Evolutionary conservation across 2,329 filamentous ascomycete genomes (phyloP), one percentile per base, ranked within the genome.

Genomic region (Hypoxylon sp.): DNA sequence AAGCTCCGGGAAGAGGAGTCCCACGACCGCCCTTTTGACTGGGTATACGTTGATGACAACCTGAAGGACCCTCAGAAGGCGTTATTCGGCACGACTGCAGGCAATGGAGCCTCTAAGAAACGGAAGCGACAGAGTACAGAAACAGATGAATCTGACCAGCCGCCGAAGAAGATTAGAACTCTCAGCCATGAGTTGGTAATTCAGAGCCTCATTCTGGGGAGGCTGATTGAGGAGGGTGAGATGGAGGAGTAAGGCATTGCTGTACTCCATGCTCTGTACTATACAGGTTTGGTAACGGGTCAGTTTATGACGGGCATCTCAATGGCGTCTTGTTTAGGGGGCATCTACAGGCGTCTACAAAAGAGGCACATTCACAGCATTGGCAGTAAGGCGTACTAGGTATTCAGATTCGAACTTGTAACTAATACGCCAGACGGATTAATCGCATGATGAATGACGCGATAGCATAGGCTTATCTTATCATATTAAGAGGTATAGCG

Each of bases 131-230:
- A 79, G 72, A 79, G 79, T 69, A 76, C 72, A n/a, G 74, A 71
- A 3, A 73, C 72, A 18, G 76, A 74, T 52, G 76, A 73, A 36
- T 67, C 78, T 18, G 72, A 76, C 26, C 74, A 80, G 14, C 73
- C 79, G 44, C 80, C 83, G 11, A 82, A 84, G 71, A 85, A 79
- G 64, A 82, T 93, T 36, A 86, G 85, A 67, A 85, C 96, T 45
- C 85, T 97, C 54, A 91, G 89, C 59, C 91, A 96, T 76, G 95
- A 98, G 78, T 88, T 95, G 75, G 88, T 98, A 20, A 89, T 97
- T 58, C 95, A 99, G 82, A 97, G 93, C 77, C 81, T 98, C 63
- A 97, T 99, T 68, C 77, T 97, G 52, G 95, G 94, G 0, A 87
- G 89, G 65, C 79, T 97, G 70, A 86, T 93, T 54, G 90, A 92